Base-by-base conservation (phyloP, 2,329 filamentous ascomycete species). In the Fusarium piperis region DNA sequence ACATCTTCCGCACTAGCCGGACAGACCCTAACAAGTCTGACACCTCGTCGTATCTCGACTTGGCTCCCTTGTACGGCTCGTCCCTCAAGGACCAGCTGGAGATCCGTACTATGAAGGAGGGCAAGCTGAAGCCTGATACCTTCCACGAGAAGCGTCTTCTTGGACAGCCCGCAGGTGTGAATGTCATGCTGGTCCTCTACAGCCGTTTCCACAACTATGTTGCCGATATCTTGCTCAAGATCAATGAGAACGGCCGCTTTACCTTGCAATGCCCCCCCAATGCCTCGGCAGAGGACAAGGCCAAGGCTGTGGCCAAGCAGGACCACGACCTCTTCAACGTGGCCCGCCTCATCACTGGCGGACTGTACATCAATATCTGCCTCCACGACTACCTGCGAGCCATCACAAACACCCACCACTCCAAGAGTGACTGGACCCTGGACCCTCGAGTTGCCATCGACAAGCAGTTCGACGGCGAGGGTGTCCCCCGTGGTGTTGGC, bases 21-120 rank as follows among this genome's bases (percentile, higher is more conserved):
- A 83, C 82, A 6, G 90, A 94, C 78, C 86, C 85, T 75, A 89
- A 88, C 62, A 89, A 87, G 62, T 92, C 89, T 1, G 83, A 89
- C 68, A 93, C 91, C 0, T 94, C 91, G 0, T 94, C 92, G 0
- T 94, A 94, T 70, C 86, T 94, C 26, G 92, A 94, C 75, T 83
- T 95, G 2, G 86, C 90, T 0, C 92, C 92, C 0, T 82, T 94
- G 4, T 94, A 94, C 71, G 93, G 93, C 4, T 91, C 88, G 57
- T 89, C 88, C 46, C 85, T 89, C 74, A 81, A 84, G 28, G 89
- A 92, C 69, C 91, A 93, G 74, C 82, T 90, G 53, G 79, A 83
- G 68, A 88, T 93, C 75, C 85, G 91, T 26, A 90, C 89, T 1
- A 87, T 88, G 79, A 85, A 87, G 53, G 87, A 90, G 65, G 92